Evolutionary conservation across 805 yeast species (phyloP), one percentile per base, ranked within the genome.

Genomic region (Millerozyma miso): DNA sequence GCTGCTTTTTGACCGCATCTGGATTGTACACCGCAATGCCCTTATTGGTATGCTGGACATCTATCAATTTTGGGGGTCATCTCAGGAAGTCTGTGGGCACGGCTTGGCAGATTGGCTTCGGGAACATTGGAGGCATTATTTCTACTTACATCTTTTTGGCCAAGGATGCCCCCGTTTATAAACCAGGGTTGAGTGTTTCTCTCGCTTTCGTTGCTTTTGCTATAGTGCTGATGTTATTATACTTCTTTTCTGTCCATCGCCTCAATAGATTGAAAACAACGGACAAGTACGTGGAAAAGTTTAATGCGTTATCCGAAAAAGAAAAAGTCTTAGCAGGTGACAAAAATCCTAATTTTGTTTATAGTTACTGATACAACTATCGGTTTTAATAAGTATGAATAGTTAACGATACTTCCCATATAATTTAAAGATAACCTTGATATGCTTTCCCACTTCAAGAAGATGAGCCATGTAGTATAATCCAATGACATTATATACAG

Each of bases 1-100:
- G 84, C 1, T 76, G 83, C 54, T 83, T 83, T 71, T 59, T 83
- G 36, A 55, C 73, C 17, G 82, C 81, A 2, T 48, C 68, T 26
- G 88, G 88, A 4, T 62, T 79, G 15, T 83, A 83, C 58, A 61
- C 80, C 4, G 76, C 79, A 13, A 81, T 83, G 87, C 88, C 88
- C 8, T 51, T 81, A n/a, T 58, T 81, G 14, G 77, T 83, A 10
- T 81, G 88, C 62, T 82, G 88, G 88, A 60, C 75, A 16, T 71
- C 80, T 8, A 65, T 81, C 56, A 82, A 82, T 54, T 74, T 77
- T 45, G 74, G 78, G 6, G 85, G 88, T 8, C 88, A 83, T 56
- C 58, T 73, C 16, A 68, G 87, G 52, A 79, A 80, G 45, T 70
- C 77, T 39, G 77, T 76, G 12, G 80, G 79, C 7, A 67, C 82